Conservation (phyloP, 805 yeast genomes). For the Tetrapisispora iriomotensis region DNA sequence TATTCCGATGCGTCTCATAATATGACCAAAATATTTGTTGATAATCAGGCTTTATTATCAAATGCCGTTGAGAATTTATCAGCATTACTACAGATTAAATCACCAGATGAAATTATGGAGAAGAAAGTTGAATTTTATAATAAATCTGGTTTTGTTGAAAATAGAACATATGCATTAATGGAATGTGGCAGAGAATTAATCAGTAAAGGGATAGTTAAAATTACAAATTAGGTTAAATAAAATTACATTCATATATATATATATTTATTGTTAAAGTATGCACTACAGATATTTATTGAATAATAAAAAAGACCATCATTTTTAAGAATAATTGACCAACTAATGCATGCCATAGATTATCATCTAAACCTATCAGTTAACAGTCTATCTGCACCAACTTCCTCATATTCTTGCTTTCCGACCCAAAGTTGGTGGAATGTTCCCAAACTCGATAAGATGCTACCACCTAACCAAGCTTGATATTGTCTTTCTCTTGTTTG, state of each 20-base stretch:
- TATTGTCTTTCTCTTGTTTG: conserved; percentile 65
- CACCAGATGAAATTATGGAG: conserved; percentile 29
- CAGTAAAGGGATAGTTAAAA: conserved; percentile 26
- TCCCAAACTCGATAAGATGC: conserved; percentile 78
- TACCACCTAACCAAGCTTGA: conserved; percentile 89
- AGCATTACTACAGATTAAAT: conserved; percentile 40
- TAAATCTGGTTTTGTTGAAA: conserved; percentile 28
- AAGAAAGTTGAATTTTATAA: conserved; percentile 32
- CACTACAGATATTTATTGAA: not conserved
- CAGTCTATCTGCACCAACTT: conserved; percentile 75
- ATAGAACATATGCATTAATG: conserved; percentile 31
- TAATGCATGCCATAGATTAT: no score
- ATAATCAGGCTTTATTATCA: conserved; percentile 54
- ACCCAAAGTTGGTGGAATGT: conserved; percentile 96
- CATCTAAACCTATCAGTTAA: conserved; percentile 75
- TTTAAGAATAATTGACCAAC: no score
- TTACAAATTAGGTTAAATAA: conserved; percentile 4
- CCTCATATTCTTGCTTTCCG: conserved; percentile 75
- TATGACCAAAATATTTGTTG: conserved; percentile 56
- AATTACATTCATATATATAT: not conserved
- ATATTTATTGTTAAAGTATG: not conserved
- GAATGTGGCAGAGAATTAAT: conserved; percentile 31
- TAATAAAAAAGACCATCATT: no score
- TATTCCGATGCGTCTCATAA: conserved; percentile 45
- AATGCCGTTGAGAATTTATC: conserved; percentile 62